These are phyloP conservation scores for Lodderomyces pseudojiufengensis DNA, from an alignment of 1,139 yeast species.

Conservation along the genomic window DNA sequence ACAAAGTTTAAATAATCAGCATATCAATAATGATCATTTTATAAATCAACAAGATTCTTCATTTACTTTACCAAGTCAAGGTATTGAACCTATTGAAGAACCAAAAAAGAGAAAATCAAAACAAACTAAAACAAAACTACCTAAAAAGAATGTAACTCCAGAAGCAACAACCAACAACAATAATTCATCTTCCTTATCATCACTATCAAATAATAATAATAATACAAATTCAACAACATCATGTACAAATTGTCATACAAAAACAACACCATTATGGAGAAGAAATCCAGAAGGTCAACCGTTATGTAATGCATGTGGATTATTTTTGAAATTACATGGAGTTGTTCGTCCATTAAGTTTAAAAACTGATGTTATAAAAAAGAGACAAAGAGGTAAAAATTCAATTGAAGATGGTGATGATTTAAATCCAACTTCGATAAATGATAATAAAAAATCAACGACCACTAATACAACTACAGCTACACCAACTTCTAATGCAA, in stretches of 20 bases:
- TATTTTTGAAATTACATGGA: slow-evolving; percentile 55
- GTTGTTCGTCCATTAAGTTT: slow-evolving; percentile 58
- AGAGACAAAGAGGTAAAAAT: slow-evolving; percentile 38
- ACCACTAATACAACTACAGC: background rate
- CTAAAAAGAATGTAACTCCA: slow-evolving; percentile 8
- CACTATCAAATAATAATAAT: slow-evolving; percentile 1
- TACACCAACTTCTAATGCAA: background rate
- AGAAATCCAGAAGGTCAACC: slow-evolving; percentile 53
- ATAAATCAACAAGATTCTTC: slow-evolving; percentile 1
- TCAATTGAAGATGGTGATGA: slow-evolving; percentile 33
- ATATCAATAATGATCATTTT: slow-evolving; percentile 1
- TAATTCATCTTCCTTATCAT: slow-evolving; percentile 5
- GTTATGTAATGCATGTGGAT: slow-evolving; percentile 59
- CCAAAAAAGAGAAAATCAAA: slow-evolving; percentile 7
- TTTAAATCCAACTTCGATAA: slow-evolving; percentile 31
- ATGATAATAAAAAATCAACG: slow-evolving; percentile 2
- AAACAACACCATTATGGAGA: slow-evolving; percentile 59
- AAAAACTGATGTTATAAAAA: slow-evolving; percentile 87
- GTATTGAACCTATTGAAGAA: background rate
- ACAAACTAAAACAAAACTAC: slow-evolving; percentile 4
- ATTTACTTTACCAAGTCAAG: slow-evolving; percentile 13
- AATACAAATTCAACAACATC: slow-evolving; percentile 11
- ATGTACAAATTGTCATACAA: slow-evolving; percentile 54
- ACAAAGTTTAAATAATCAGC: slow-evolving; percentile 3
- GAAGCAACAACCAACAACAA: background rate